Base-by-base conservation (phyloP, 331 rosid genomes). In the Malus hybrid region DNA sequence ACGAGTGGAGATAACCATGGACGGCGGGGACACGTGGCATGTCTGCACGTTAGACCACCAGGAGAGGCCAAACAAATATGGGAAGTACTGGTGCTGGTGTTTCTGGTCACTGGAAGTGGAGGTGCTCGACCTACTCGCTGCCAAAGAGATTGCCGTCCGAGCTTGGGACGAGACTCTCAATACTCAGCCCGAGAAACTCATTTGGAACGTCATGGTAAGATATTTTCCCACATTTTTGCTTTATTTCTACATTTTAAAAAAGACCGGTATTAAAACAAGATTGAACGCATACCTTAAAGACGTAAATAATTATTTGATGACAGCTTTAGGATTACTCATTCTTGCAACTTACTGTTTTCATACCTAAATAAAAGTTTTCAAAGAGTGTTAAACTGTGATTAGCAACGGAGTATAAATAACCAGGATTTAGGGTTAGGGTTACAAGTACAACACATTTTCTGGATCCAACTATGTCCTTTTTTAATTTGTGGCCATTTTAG, bases 71-170 rank as follows among this genome's bases (percentile, higher is more conserved):
- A 93, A 61, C 86, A 93, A 83, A 70, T 88, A 83, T 24, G 98
- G 98, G 0, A 93, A 91, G 59, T 85, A 85, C 77, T 93, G 97
- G 97, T 93, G 98, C 78, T 91, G 98, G 98, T 91, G 98, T 69
- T 91, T 93, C 76, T 93, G 98, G 98, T 88, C 87, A 0, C 69
- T 93, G 73, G 98, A 91, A 63, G 87, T 91, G 6, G 95, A 91
- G 74, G 88, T 93, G 24, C 76, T 88, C 36, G 86, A 87, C 77
- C 70, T 93, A 2, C 71, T 93, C 7, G 88, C 77, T 2, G 90
- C 90, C 57, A 93, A 87, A 66, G 96, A 90, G 59, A 82, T 93
- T 10, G 96, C 96, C 0, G 98, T 91, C 2, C 87, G 98, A 10
- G 94, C 97, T 16, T 91, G 98, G 98, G 98, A 93, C 36, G 87